A percentile compares a stretch with the other conserved stretches of the same genome.
These are phyloP conservation scores for Salmacisia buchloeana DNA, from an alignment of 1,284 basidiomycete species.

Conservation along the genomic window DNA sequence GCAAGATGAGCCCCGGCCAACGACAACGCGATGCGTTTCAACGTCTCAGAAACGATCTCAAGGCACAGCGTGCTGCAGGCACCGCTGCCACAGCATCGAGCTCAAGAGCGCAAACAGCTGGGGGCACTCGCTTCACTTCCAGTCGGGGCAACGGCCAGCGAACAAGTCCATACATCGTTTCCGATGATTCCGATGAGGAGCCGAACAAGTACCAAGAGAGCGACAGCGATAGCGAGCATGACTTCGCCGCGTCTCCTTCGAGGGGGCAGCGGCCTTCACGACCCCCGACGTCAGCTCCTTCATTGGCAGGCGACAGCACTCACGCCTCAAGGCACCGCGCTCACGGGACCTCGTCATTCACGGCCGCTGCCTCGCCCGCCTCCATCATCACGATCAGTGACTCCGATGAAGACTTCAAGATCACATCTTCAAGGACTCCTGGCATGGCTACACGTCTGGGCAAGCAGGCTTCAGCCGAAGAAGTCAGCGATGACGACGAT, in stretches of 20 bases:
- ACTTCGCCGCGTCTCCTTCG: too few species aligned
- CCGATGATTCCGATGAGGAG: not conserved
- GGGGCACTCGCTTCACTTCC: not conserved
- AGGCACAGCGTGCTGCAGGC: not conserved
- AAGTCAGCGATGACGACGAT: not conserved
- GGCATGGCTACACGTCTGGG: too few species aligned
- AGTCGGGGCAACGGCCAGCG: not conserved
- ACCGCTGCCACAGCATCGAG: not conserved
- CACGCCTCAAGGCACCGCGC: too few species aligned
- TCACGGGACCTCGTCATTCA: too few species aligned
- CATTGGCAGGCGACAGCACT: too few species aligned
- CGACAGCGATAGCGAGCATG: not conserved
- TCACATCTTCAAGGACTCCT: too few species aligned
- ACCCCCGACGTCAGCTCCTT: too few species aligned
- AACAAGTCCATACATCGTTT: not conserved
- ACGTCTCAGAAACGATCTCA: not conserved
- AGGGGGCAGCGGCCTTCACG: too few species aligned
- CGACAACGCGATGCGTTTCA: not conserved
- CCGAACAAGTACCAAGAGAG: not conserved
- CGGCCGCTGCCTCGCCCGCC: not conserved
- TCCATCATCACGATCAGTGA: slow-evolving; percentile 6
- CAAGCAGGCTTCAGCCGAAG: not conserved
- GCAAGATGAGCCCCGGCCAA: not conserved
- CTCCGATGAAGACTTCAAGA: not conserved
- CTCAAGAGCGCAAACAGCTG: not conserved